Percentiles rank a stretch among this genome's conserved stretches.
Conservation (phyloP, 1,284 basidiomycete genomes). For the Chalciporus piperatoides region DNA sequence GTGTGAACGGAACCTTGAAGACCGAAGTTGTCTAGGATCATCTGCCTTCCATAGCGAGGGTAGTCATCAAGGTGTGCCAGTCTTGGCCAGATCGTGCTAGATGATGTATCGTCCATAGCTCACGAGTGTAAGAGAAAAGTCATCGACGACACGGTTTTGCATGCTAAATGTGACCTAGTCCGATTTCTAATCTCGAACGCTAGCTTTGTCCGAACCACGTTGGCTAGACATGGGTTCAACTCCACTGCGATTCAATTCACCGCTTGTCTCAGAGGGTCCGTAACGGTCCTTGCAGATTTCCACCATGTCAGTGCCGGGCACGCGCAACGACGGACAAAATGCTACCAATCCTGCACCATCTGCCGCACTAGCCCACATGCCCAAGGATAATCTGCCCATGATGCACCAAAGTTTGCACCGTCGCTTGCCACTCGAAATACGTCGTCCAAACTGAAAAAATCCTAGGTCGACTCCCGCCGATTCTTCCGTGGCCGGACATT, state of each 20-base stretch:
- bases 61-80: conserved; percentile 67
- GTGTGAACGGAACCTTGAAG: conserved; percentile 56
- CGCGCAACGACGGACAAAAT: conserved; percentile 18
- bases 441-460: conserved; percentile 2
- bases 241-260: not conserved
- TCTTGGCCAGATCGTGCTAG: conserved; percentile 14
- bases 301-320: conserved; percentile 10
- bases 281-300: not conserved
- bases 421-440: not conserved
- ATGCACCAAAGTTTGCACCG: conserved; percentile 33
- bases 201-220: not conserved
- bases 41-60: conserved; percentile 90
- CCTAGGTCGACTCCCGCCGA: conserved; percentile 42
- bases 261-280: not conserved
- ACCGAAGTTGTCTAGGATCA: conserved; percentile 92
- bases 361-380: conserved; percentile 16
- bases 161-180: no score
- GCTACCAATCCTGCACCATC: conserved; percentile 16
- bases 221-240: not conserved
- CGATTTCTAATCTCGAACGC: not conserved
- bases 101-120: conserved; percentile 7
- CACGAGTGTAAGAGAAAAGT: not conserved
- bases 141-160: not conserved
- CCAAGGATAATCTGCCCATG: conserved; percentile 37
- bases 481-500: conserved; percentile 72